A percentile compares a stretch with the other conserved stretches of the same genome.
phyloP scores from a whole-genome alignment of 1,284 basidiomycete genomes.

The Microbotryomycetes sp. region DNA sequence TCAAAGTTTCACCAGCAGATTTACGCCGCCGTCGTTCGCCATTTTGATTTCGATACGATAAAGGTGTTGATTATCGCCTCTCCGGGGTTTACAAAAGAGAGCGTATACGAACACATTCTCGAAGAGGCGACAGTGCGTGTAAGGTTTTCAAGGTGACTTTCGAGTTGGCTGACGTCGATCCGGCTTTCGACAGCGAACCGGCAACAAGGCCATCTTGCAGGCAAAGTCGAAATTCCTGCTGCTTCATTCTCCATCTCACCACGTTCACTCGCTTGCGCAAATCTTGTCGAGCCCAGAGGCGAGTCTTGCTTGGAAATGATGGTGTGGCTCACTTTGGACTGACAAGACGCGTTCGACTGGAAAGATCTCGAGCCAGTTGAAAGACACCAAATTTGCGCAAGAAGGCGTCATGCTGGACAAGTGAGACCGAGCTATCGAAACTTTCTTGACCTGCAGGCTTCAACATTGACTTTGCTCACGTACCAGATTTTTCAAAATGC shows the following conservation, averaged over 20 bases:
- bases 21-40: slow-evolving; percentile 78
- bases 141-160: not conserved
- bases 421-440: slow-evolving; percentile 45
- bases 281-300: slow-evolving; percentile 91
- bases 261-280: slow-evolving; percentile 92
- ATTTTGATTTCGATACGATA: slow-evolving; percentile 75
- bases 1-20: slow-evolving; percentile 42
- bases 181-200: slow-evolving; percentile 46
- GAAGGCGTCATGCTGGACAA: slow-evolving; percentile 86
- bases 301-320: slow-evolving; percentile 33
- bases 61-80: slow-evolving; percentile 92
- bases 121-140: slow-evolving; percentile 60
- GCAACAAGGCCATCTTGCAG: slow-evolving; percentile 73
- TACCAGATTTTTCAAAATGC: slow-evolving; percentile 88
- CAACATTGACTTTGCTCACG: slow-evolving; percentile 1
- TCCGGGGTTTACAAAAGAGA: slow-evolving; percentile 90
- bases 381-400: slow-evolving; percentile 95
- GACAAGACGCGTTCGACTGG: too few relatives aligned
- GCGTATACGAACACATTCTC: slow-evolving; percentile 78
- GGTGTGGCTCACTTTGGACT: too few relatives aligned
- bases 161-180: not conserved
- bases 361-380: slow-evolving; percentile 65
- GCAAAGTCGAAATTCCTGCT: slow-evolving; percentile 78
- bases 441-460: not conserved
- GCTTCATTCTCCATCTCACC: slow-evolving; percentile 85